Base-by-base conservation (phyloP, 1,284 basidiomycete genomes). In the Erythrobasidium hasegawianum region DNA sequence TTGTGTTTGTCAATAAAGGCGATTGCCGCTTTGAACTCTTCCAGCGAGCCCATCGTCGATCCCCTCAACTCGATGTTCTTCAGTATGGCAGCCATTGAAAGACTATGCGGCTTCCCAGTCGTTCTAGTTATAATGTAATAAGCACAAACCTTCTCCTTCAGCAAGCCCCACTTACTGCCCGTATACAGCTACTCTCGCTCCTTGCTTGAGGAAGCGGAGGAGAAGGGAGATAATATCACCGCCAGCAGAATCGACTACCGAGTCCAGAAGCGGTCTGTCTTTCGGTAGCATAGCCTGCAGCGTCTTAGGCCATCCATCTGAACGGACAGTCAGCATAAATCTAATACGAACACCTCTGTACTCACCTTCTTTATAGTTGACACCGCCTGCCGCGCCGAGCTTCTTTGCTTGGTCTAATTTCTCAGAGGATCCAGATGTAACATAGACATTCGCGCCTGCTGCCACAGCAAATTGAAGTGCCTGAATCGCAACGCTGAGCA, bases 181-280 rank as follows among this genome's bases (percentile, higher is more conserved):
- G 26, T 65, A 65, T 22, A 65, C 62, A n/a, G 62, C 55, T n/a
- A 65, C 56, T 40, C 56, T 10, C 0, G 87, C 90, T 4, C 89
- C 89, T 40, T 78, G 76, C 70, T 84, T 86, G n/a, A 92, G 80
- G 2, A 85, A 74, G 59, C 80, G 83, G 8, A 81, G 78, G 1
- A 83, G 80, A 70, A 83, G 82, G n/a, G 75, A 78, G 75, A 86
- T 80, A 69, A 93, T 86, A 62, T 88, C 84, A 1, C 87, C 89
- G 3, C 90, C 90, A 1, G 83, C 88, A 5, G 87, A 86, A 75
- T 93, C 90, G 72, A 93, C 83, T 13, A 92, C 85, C n/a, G 83
- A 81, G 72, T 87, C 86, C 33, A 92, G 79, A 53, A 77, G 75
- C 0, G 77, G 75, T 13, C 76, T 74, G 11, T 81, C 74, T 55